Evolutionary conservation across 148 eudicot genomes (phyloP), one percentile per base, ranked within the genome.

Genomic region (Diospyros lotus): DNA sequence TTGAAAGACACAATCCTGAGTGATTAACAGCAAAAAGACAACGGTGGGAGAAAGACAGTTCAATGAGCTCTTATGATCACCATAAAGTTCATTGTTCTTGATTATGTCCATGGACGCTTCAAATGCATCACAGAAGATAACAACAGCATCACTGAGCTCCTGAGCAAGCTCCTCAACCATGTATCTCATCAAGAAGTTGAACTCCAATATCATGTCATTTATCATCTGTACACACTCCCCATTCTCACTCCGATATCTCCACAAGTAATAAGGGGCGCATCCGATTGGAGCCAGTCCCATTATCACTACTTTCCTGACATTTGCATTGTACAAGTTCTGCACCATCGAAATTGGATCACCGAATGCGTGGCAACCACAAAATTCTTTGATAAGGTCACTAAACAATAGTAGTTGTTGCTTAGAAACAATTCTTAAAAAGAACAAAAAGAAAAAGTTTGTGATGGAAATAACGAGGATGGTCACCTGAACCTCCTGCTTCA

Each of bases 211-310:
- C 94, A 92, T 92, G 83, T 92, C 78, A 63, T 92, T 94, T 81
- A 92, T 92, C 63, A 73, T 86, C 58, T 85, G 76, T 69, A 94
- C 76, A 72, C 98, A 94, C 72, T 86, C 90, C 58, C 98, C 98
- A 7, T 85, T 70, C 69, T 74, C 67, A 75, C 97, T 94, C 18
- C 69, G 73, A 56, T 89, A 85, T 60, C 74, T 65, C 94, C 91
- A 94, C 68, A 94, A 75, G 84, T 90, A 94, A 82, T 85, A 89
- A 68, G 98, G 98, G 64, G 96, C 92, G 72, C 98, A 94, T 6
- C 98, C 98, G 80, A 94, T 83, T 3, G 98, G 98, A 38, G 97
- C 91, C 42, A 92, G 78, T 70, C 98, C 98, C 88, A 86, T 88
- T 61, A 94, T 84, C 77, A 94, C 94, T 72, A 94, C 86, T 77